A percentile compares a stretch with the other conserved stretches of the same genome.
These are phyloP conservation scores for Metarhizium sp. DNA, from an alignment of 2,329 filamentous ascomycete species.

Conservation along the genomic window DNA sequence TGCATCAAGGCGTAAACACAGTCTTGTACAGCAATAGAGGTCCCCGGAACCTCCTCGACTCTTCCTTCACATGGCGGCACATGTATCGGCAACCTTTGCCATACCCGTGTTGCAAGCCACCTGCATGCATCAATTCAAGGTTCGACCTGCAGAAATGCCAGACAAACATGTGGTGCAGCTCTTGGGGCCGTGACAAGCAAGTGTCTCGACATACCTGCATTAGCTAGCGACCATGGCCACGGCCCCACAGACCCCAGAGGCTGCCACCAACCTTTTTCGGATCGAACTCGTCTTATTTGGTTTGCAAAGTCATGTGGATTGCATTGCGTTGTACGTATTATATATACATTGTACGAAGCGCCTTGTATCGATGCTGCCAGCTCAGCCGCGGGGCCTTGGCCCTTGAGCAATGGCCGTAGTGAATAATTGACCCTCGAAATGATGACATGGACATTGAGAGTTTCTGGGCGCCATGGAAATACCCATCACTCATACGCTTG, in stretches of 20 bases:
- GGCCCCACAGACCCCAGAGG: neutral
- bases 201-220: conserved; percentile 7
- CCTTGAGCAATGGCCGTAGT: no score
- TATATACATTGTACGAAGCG: neutral
- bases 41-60: no score
- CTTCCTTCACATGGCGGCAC: no score
- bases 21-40: no score
- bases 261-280: neutral
- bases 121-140: neutral
- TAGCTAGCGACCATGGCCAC: conserved; percentile 1
- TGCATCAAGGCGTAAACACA: no score
- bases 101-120: neutral
- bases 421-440: no score
- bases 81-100: neutral
- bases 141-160: neutral
- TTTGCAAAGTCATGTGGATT: neutral
- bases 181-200: neutral
- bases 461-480: no score
- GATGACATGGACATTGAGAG: no score
- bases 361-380: neutral
- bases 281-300: neutral
- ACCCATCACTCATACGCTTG: no score
- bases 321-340: neutral
- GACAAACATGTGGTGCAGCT: conserved; percentile 1
- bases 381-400: no score